phyloP scores from a whole-genome alignment of 2,329 filamentous ascomycete species.

The Leptosphaerulina australis region DNA sequence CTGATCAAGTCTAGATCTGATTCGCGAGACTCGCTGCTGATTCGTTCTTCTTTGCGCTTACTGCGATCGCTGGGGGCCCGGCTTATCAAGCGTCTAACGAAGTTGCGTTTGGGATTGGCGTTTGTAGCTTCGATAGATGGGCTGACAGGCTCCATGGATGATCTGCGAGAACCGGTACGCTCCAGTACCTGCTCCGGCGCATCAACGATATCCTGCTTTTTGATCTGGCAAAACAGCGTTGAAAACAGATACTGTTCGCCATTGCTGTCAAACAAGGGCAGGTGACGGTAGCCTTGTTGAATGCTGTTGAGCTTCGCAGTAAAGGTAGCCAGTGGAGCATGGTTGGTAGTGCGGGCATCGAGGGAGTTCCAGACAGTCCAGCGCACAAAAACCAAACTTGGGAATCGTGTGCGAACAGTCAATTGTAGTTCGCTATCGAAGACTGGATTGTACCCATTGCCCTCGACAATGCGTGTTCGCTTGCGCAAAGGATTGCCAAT shows the following conservation, averaged over 20 bases:
- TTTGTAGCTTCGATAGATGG: conserved; percentile 41
- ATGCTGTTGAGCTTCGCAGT: conserved; percentile 90
- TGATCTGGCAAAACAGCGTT: conserved; percentile 88
- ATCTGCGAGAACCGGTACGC: conserved; percentile 30
- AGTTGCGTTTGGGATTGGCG: conserved; percentile 41
- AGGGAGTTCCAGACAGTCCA: conserved; percentile 89
- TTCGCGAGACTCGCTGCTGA: conserved; percentile 41
- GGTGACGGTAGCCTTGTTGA: conserved; percentile 88
- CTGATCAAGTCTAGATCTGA: conserved; percentile 40
- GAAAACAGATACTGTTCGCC: conserved; percentile 96
- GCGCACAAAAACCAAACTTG: conserved; percentile 89
- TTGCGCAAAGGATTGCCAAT: conserved; percentile 75
- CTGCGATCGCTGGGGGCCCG: conserved; percentile 53
- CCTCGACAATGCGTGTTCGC: conserved; percentile 78
- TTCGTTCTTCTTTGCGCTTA: conserved; percentile 43
- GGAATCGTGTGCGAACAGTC: conserved; percentile 89
- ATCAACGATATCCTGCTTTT: conserved; percentile 61
- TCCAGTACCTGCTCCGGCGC: conserved; percentile 39
- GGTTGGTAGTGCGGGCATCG: conserved; percentile 72
- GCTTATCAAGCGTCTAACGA: conserved; percentile 52
- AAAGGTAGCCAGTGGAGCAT: conserved; percentile 78
- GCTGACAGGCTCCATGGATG: conserved; percentile 37
- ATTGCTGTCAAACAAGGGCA: conserved; percentile 85
- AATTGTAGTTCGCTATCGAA: conserved; percentile 83
- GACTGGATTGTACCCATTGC: conserved; percentile 91